Evolutionary conservation across 2,329 filamentous ascomycete species (phyloP).

Genomic region (Penicillium sp.): DNA sequence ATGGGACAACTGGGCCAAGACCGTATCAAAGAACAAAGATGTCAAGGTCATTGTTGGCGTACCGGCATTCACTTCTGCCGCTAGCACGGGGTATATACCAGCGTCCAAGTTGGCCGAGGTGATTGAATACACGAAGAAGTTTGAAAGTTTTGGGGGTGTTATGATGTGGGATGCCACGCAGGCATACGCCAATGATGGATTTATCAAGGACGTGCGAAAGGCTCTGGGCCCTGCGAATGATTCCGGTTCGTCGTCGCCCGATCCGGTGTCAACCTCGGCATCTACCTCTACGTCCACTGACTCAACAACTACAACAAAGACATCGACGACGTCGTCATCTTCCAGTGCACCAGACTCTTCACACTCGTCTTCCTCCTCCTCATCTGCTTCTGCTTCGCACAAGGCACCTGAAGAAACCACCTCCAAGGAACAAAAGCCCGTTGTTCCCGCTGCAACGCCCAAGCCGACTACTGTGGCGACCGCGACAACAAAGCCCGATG

Average conservation of each 20-base stretch:
- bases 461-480: constrained; percentile 45
- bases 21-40: constrained; percentile 54
- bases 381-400: constrained; percentile 7
- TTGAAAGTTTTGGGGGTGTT: constrained; percentile 61
- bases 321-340: constrained; percentile 15
- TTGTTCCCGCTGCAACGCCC: constrained; percentile 53
- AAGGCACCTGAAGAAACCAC: constrained; percentile 1
- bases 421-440: not conserved
- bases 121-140: constrained; percentile 54
- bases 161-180: constrained; percentile 70
- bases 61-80: constrained; percentile 53
- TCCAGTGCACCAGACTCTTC: constrained; percentile 24
- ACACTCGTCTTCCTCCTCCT: constrained; percentile 27
- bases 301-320: constrained; percentile 9
- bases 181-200: constrained; percentile 57
- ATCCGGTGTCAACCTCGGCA: constrained; percentile 24
- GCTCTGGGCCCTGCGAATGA: constrained; percentile 37
- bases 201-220: constrained; percentile 47
- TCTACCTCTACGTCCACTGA: constrained; percentile 26
- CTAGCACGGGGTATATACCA: constrained; percentile 55
- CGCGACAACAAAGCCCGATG: not conserved
- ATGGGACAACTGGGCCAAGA: constrained; percentile 66
- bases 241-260: constrained; percentile 45
- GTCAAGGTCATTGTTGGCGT: constrained; percentile 63
- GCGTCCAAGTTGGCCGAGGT: constrained; percentile 48